Percentiles rank a stretch among this genome's conserved stretches.
Evolutionary conservation across 352 stramenopile species (phyloP).

Genomic region (Globisporangium nodosum): DNA sequence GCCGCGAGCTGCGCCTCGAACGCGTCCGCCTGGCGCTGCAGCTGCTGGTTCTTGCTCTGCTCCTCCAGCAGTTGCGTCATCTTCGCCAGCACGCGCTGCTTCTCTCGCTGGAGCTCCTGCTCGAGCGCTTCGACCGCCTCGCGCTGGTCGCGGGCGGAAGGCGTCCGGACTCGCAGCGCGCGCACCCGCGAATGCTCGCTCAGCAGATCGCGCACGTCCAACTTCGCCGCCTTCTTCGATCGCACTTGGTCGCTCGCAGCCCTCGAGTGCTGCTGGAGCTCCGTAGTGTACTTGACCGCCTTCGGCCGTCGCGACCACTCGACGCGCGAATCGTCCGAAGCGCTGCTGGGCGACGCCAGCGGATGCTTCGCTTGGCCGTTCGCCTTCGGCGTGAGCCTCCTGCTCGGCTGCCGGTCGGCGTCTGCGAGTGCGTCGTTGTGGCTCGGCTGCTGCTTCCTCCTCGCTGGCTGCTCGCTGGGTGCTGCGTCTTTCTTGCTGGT

Average conservation of each 20-base stretch:
- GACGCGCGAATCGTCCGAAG: conserved; percentile 1
- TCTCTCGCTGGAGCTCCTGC: conserved; percentile 55
- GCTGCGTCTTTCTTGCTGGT: too few relatives aligned
- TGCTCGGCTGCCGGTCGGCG: too few relatives aligned
- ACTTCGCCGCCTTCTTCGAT: conserved; percentile 4
- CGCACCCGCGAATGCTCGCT: conserved; percentile 5
- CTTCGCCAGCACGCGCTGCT: conserved; percentile 62
- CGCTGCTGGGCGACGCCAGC: conserved; percentile 10
- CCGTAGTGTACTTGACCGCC: background rate
- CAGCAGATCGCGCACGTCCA: conserved; percentile 15
- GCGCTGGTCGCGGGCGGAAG: background rate
- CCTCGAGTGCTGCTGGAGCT: background rate
- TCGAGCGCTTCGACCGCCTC: conserved; percentile 16
- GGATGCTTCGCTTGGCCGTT: background rate
- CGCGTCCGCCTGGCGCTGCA: conserved; percentile 34
- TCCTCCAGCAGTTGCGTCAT: conserved; percentile 64
- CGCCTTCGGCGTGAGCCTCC: background rate
- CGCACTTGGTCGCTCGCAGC: background rate
- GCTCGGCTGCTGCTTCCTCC: too few relatives aligned
- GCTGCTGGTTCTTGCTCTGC: conserved; percentile 53
- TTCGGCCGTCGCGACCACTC: conserved; percentile 8
- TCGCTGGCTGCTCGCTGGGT: background rate
- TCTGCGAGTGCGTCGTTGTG: background rate
- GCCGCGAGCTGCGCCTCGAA: conserved; percentile 29
- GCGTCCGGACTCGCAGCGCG: background rate